A percentile compares a stretch with the other conserved stretches of the same genome.
Conservation (phyloP, 2,329 filamentous ascomycete genomes). For the Colletotrichum somersetense region DNA sequence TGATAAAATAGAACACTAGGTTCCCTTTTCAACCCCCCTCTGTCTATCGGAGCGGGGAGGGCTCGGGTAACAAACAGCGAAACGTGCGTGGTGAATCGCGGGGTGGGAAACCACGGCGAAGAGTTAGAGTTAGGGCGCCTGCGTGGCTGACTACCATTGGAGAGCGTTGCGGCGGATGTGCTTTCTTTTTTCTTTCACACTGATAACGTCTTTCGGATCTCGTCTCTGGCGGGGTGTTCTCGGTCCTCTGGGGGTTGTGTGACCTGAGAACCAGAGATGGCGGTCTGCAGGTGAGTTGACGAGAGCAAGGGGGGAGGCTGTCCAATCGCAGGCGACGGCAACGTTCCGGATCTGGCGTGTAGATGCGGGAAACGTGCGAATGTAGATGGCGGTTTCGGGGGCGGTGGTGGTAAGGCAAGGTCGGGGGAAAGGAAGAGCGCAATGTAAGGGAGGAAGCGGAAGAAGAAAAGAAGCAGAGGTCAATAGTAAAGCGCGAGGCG, state of each 20-base stretch:
- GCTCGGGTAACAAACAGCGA: background rate
- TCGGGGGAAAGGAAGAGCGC: background rate
- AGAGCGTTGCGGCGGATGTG: slow-evolving; percentile 1
- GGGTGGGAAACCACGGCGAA: slow-evolving; percentile 37
- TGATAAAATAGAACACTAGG: background rate
- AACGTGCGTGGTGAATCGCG: slow-evolving; percentile 58
- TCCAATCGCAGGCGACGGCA: background rate
- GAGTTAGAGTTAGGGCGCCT: slow-evolving; percentile 9
- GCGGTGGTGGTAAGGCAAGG: background rate
- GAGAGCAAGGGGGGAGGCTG: background rate
- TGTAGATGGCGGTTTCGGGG: background rate
- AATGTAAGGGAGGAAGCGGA: slow-evolving; percentile 9
- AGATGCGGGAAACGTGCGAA: slow-evolving; percentile 14
- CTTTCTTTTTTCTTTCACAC: background rate
- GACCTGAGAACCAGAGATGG: slow-evolving; percentile 8
- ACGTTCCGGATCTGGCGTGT: slow-evolving; percentile 7
- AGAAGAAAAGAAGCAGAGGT: slow-evolving; percentile 4
- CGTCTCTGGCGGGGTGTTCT: background rate
- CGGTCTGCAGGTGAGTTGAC: slow-evolving; percentile 16
- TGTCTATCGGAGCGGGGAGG: background rate
- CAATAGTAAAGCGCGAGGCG: background rate
- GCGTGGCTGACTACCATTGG: slow-evolving; percentile 38
- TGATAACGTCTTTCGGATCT: background rate
- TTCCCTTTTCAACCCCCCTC: background rate
- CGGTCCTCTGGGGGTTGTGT: background rate